phyloP scores from a whole-genome alignment of 768 basidiomycete species.

The Boletus reticulatus region DNA sequence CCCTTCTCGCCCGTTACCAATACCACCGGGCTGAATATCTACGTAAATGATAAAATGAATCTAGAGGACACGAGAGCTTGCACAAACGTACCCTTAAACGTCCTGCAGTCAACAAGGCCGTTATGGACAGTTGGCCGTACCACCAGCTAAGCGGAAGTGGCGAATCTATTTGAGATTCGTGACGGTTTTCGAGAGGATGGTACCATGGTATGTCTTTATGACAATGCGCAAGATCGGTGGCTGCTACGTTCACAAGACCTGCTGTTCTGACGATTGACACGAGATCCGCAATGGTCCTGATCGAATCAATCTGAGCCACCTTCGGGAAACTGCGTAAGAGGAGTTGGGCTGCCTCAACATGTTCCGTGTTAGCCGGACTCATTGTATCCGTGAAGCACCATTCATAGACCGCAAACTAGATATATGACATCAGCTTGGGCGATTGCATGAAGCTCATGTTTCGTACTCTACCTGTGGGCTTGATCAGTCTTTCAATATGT shows the following conservation, averaged over 20 bases:
- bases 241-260: background rate
- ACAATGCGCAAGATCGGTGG: background rate
- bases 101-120: background rate
- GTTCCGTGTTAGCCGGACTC: background rate
- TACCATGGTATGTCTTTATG: constrained; percentile 6
- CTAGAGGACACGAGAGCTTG: too few species aligned
- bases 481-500: too few species aligned
- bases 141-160: background rate
- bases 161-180: background rate
- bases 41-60: background rate
- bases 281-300: background rate
- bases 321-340: constrained; percentile 1
- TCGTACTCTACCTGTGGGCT: too few species aligned
- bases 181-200: background rate
- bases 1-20: constrained; percentile 1
- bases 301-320: background rate
- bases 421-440: background rate
- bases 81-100: background rate
- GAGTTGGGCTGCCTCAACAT: background rate
- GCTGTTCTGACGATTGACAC: background rate
- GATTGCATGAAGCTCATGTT: too few species aligned
- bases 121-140: constrained; percentile 5
- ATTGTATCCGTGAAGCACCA: constrained; percentile 4
- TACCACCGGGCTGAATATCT: constrained; percentile 10
- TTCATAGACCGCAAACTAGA: constrained; percentile 4